Percentiles rank a stretch among this genome's conserved stretches.
Evolutionary conservation across 2,329 filamentous ascomycete genomes (phyloP).

Genomic region (Sordariomycetes sp.): DNA sequence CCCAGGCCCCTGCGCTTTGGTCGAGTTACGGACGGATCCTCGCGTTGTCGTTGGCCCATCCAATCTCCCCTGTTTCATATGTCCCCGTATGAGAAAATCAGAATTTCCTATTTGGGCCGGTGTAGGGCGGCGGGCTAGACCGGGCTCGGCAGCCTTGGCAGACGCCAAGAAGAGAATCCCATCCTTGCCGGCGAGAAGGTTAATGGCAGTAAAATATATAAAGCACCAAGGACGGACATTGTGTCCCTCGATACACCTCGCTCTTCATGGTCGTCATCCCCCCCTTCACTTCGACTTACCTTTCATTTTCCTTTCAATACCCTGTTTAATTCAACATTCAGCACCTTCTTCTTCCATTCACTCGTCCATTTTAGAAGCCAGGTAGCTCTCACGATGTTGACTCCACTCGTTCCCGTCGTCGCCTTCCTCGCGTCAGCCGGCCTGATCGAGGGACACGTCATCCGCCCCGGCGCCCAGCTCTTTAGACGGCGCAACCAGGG

Average conservation of each 20-base stretch:
- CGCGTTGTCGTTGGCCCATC: no score
- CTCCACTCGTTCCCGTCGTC: not conserved
- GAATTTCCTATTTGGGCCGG: no score
- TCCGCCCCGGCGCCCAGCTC: not conserved
- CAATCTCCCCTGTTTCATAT: no score
- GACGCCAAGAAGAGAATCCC: no score
- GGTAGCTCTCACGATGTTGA: not conserved
- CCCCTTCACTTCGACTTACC: not conserved
- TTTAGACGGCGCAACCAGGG: not conserved
- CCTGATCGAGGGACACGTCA: not conserved
- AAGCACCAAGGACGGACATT: not conserved
- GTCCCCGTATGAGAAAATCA: no score
- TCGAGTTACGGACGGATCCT: no score
- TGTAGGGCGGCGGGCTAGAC: no score
- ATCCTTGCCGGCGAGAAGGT: no score
- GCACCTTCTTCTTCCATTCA: not conserved
- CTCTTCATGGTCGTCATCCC: not conserved
- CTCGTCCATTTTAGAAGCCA: not conserved
- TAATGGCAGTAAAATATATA: not conserved
- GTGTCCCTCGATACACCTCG: not conserved
- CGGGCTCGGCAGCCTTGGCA: no score
- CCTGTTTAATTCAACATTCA: not conserved
- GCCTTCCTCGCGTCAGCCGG: not conserved
- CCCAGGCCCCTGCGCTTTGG: no score
- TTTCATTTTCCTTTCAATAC: not conserved